A percentile compares a stretch with the other conserved stretches of the same genome.
Conservation (phyloP, 2,329 filamentous ascomycete species). For the Talaromyces albobiverticillius region DNA sequence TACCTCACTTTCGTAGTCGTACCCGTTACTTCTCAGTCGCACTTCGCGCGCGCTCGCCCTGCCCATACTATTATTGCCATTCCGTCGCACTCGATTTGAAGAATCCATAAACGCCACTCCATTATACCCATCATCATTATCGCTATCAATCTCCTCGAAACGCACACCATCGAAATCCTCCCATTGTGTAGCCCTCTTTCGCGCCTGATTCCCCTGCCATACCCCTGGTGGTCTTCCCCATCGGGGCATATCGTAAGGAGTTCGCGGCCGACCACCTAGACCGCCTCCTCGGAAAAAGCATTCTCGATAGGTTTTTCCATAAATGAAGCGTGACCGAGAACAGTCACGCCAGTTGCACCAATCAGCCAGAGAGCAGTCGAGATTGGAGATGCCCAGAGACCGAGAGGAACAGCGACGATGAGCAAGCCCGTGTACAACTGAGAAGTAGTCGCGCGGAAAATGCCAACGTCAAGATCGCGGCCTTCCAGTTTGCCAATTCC, state of each 20-base stretch:
- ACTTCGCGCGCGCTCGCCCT: constrained; percentile 29
- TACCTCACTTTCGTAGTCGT: constrained; percentile 45
- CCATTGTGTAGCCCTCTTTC: constrained; percentile 53
- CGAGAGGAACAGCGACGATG: constrained; percentile 77
- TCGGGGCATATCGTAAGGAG: constrained; percentile 86
- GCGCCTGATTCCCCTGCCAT: constrained; percentile 63
- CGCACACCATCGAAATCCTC: constrained; percentile 42
- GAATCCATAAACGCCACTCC: constrained; percentile 24
- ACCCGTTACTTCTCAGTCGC: constrained; percentile 33
- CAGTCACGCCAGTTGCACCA: constrained; percentile 88
- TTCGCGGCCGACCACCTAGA: constrained; percentile 99
- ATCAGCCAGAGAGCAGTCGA: constrained; percentile 89
- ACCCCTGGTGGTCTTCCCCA: constrained; percentile 99
- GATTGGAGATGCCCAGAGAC: constrained; percentile 80
- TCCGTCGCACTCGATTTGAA: constrained; percentile 27
- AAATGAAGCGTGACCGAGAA: constrained; percentile 89
- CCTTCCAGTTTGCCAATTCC: constrained; percentile 88
- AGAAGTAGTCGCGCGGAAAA: constrained; percentile 77
- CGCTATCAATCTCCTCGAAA: constrained; percentile 39
- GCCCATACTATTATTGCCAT: constrained; percentile 26
- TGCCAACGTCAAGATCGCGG: constrained; percentile 81
- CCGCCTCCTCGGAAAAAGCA: constrained; percentile 99
- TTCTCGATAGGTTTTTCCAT: constrained; percentile 99
- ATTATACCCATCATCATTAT: constrained; percentile 44
- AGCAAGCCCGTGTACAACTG: constrained; percentile 92